Evolutionary conservation across 306 rosid genomes (phyloP).

Genomic region (Arachis hypogaea): DNA sequence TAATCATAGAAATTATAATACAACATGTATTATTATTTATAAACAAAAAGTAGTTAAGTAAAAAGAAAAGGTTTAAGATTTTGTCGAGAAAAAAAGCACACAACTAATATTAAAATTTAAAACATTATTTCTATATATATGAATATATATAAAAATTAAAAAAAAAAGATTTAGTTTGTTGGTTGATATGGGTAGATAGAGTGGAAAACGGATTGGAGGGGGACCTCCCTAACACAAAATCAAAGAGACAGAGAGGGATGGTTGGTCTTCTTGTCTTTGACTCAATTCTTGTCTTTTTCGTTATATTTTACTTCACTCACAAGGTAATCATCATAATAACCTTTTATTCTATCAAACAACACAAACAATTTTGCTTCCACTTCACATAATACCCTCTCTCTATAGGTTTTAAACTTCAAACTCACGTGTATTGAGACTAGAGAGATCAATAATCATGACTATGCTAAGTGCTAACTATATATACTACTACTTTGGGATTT

Average conservation of each 20-base stretch:
- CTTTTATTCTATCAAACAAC: slow-evolving; percentile 22
- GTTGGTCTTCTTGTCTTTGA: slow-evolving; percentile 80
- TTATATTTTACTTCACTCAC: slow-evolving; percentile 87
- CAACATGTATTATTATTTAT: too few species aligned
- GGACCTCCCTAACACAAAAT: slow-evolving; percentile 74
- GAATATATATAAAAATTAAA: too few species aligned
- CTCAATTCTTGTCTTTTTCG: slow-evolving; percentile 65
- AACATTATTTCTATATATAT: too few species aligned
- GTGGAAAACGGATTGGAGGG: slow-evolving; percentile 99
- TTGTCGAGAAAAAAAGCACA: too few species aligned
- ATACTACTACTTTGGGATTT: slow-evolving; percentile 30
- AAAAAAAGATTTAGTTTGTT: slow-evolving; percentile 55
- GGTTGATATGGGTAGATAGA: slow-evolving; percentile 64
- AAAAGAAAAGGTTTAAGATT: too few species aligned
- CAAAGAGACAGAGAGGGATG: slow-evolving; percentile 42
- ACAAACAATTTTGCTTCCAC: slow-evolving; percentile 70
- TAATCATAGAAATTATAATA: too few species aligned
- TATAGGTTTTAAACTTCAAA: slow-evolving; percentile 51
- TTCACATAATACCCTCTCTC: slow-evolving; percentile 56
- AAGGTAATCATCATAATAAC: slow-evolving; percentile 74
- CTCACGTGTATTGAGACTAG: slow-evolving; percentile 53
- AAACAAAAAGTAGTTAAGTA: too few species aligned
- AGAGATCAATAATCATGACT: not conserved
- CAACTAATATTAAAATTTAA: too few species aligned
- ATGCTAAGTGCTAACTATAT: not conserved